Evolutionary conservation across 306 rosid genomes (phyloP), one percentile per base, ranked within the genome.

Genomic region (Urtica urens): DNA sequence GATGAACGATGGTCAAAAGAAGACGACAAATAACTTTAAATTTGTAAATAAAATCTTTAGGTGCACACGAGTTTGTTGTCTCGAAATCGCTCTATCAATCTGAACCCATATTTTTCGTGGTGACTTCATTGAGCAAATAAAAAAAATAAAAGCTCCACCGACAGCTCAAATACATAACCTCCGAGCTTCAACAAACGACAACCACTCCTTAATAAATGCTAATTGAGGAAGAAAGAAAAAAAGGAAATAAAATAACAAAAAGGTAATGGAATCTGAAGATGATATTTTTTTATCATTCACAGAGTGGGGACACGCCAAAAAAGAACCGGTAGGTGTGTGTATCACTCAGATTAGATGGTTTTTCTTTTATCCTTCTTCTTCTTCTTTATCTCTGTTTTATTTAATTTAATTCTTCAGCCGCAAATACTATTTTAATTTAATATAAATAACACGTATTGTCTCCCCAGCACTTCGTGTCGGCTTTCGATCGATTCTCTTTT

Each of bases 271-370:
- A 70, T 69, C 63, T 35, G 33, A 49, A 43, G 41, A 16, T 31
- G 50, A 79, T 51, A 70, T 58, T 54, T 27, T 58, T 37, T 71
- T 71, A 63, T 27, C 64, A 46, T 29, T 20, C 33, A 1, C n/a
- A 13, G 23, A 17, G 68, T 79, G 49, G 94, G 94, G 84, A 74
- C 82, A 74, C 82, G 21, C 72, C 65, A 62, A 65, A 65, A 45
- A 34, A 21, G 48, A 23, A 38, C 19, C 58, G 84, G 72, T 73
- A 27, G 84, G 87, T 82, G 41, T 44, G 5, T 22, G n/a, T n/a
- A n/a, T n/a, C n/a, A n/a, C n/a, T n/a, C n/a, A 17, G 22, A 13
- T 23, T 30, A 19, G 23, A 46, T 64, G 39, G 29, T 48, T 35
- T 46, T 57, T 65, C 57, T 24, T n/a, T n/a, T n/a, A n/a, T n/a